Conservation (phyloP, 2,329 filamentous ascomycete species). For the Penicillium crustosum region DNA sequence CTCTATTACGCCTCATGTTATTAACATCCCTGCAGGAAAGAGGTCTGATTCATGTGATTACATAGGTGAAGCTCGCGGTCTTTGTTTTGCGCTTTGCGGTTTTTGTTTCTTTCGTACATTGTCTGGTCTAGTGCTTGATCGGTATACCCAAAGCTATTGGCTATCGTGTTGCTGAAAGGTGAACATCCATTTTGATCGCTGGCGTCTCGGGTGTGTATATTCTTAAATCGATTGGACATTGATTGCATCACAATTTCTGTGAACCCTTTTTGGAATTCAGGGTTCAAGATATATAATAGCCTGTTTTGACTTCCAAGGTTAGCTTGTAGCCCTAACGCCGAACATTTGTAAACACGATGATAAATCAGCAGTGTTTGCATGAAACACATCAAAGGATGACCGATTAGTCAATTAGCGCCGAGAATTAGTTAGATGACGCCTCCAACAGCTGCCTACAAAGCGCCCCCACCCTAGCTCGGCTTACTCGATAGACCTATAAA, state of each 20-base stretch:
- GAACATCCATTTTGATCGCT: not conserved
- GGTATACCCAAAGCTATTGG: conserved; percentile 12
- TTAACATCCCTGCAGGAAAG: conserved; percentile 29
- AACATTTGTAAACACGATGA: not conserved
- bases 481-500: not conserved
- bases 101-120: not conserved
- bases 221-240: not conserved
- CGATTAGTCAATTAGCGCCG: not conserved
- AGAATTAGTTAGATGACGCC: not conserved
- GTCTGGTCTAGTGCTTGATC: conserved; percentile 3
- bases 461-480: not conserved
- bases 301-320: not conserved
- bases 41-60: conserved; percentile 22
- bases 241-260: not conserved
- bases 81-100: not conserved
- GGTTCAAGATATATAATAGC: not conserved
- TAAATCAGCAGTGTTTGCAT: not conserved
- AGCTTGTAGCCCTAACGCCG: not conserved
- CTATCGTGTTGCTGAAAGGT: conserved; percentile 5
- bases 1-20: not conserved
- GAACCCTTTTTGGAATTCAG: not conserved
- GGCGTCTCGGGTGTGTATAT: not conserved
- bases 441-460: not conserved
- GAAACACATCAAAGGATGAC: not conserved
- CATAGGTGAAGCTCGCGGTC: not conserved